Evolutionary conservation across 2,329 filamentous ascomycete genomes (phyloP).

Genomic region (Tolypocladium nubicola): DNA sequence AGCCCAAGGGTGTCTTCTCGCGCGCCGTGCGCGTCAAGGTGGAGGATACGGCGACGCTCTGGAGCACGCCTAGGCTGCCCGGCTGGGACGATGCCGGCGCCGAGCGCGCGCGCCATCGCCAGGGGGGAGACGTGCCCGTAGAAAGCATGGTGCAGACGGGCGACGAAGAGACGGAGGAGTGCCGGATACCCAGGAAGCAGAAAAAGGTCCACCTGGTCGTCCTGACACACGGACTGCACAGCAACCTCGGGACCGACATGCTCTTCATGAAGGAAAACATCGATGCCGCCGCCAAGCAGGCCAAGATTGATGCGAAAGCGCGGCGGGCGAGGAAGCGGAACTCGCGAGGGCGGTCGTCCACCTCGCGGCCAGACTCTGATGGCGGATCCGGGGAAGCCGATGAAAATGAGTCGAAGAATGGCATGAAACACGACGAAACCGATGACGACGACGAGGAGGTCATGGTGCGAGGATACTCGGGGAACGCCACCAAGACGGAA

Average conservation of each 20-base stretch:
- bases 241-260: conserved; percentile 94
- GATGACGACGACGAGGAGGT: conserved; percentile 72
- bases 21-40: conserved; percentile 67
- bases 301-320: conserved; percentile 56
- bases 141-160: conserved; percentile 23
- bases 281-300: conserved; percentile 68
- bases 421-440: conserved; percentile 28
- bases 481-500: conserved; percentile 86
- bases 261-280: conserved; percentile 96
- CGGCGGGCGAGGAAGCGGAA: conserved; percentile 41
- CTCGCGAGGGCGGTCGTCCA: conserved; percentile 1
- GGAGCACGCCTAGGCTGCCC: conserved; percentile 84
- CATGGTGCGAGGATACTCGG: conserved; percentile 79
- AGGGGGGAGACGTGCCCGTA: conserved; percentile 18
- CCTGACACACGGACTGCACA: conserved; percentile 88
- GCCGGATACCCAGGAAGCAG: conserved; percentile 35
- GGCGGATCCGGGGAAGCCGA: conserved; percentile 7
- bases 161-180: conserved; percentile 15
- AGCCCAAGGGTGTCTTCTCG: conserved; percentile 72
- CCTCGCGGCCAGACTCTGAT: not conserved
- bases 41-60: conserved; percentile 80
- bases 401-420: conserved; percentile 11
- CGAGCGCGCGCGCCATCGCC: conserved; percentile 12
- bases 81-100: conserved; percentile 41
- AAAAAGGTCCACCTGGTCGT: conserved; percentile 86